Conservation (phyloP, 768 basidiomycete species). For the Phlebiopsis gigantea region DNA sequence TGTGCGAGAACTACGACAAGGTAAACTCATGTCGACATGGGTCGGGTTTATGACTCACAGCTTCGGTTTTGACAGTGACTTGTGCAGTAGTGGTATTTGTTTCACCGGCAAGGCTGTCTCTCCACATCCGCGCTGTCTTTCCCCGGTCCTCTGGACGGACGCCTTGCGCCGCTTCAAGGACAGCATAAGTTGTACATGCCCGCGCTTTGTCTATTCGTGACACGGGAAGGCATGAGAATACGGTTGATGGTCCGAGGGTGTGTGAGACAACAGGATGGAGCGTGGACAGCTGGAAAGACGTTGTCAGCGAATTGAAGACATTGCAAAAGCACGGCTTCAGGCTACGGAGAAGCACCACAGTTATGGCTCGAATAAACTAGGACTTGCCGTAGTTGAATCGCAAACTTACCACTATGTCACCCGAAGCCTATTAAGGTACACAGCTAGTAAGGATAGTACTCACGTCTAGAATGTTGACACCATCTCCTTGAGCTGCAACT, state of each 20-base stretch:
- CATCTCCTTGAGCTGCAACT: conserved; percentile 66
- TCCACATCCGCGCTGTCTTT: conserved; percentile 59
- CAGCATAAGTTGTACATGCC: conserved; percentile 50
- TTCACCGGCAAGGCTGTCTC: conserved; percentile 35
- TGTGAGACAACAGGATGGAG: conserved; percentile 65
- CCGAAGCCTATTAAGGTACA: not conserved
- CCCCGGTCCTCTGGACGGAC: conserved; percentile 34
- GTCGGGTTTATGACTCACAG: conserved; percentile 35
- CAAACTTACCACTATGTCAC: not conserved
- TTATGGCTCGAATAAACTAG: not conserved
- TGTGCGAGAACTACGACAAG: conserved; percentile 37
- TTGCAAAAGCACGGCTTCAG: not conserved
- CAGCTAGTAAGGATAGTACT: conserved; percentile 18
- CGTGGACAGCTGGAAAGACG: conserved; percentile 44
- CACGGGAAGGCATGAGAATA: conserved; percentile 48
- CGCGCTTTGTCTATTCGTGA: conserved; percentile 27
- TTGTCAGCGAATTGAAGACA: not conserved
- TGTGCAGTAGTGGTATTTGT: conserved; percentile 21
- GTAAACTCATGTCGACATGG: conserved; percentile 5
- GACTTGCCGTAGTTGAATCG: conserved; percentile 3
- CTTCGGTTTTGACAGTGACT: conserved; percentile 35
- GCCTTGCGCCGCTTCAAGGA: conserved; percentile 44
- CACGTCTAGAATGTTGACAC: conserved; percentile 72
- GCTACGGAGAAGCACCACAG: not conserved
- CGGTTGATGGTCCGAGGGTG: conserved; percentile 61